Evolutionary conservation across 2,329 filamentous ascomycete genomes (phyloP).

Genomic region (Penicillium brasilianum): DNA sequence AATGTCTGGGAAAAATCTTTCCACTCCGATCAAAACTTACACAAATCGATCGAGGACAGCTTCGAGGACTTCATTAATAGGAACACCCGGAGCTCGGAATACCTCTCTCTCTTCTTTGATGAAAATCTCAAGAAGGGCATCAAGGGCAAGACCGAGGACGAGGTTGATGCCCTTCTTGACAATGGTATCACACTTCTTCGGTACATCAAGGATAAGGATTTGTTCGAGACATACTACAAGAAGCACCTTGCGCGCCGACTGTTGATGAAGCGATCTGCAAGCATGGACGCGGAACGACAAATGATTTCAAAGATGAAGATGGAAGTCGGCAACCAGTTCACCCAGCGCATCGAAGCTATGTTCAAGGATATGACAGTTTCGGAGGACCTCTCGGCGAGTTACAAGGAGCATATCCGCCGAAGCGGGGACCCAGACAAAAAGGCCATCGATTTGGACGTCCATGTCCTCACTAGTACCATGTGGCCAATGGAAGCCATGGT

Average conservation of each 20-base stretch:
- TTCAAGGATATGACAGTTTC: conserved; percentile 95
- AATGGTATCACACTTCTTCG: conserved; percentile 87
- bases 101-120: conserved; percentile 94
- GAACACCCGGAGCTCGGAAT: conserved; percentile 85
- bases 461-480: conserved; percentile 87
- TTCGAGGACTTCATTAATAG: conserved; percentile 93
- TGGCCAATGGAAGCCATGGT: conserved; percentile 94
- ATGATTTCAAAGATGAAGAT: conserved; percentile 98
- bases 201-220: conserved; percentile 88
- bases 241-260: conserved; percentile 90
- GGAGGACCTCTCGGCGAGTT: conserved; percentile 77
- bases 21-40: conserved; percentile 72
- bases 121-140: conserved; percentile 94
- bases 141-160: conserved; percentile 86
- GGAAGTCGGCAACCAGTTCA: conserved; percentile 93
- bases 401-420: conserved; percentile 71
- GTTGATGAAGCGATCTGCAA: conserved; percentile 86
- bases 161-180: conserved; percentile 82
- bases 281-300: conserved; percentile 88
- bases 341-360: conserved; percentile 92
- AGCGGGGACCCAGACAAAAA: conserved; percentile 62
- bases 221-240: conserved; percentile 98
- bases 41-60: conserved; percentile 81
- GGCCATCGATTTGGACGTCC: conserved; percentile 79
- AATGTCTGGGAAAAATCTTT: conserved; percentile 76